Evolutionary conservation across 2,329 filamentous ascomycete genomes (phyloP).

Genomic region (Epichloe brachyelytri): DNA sequence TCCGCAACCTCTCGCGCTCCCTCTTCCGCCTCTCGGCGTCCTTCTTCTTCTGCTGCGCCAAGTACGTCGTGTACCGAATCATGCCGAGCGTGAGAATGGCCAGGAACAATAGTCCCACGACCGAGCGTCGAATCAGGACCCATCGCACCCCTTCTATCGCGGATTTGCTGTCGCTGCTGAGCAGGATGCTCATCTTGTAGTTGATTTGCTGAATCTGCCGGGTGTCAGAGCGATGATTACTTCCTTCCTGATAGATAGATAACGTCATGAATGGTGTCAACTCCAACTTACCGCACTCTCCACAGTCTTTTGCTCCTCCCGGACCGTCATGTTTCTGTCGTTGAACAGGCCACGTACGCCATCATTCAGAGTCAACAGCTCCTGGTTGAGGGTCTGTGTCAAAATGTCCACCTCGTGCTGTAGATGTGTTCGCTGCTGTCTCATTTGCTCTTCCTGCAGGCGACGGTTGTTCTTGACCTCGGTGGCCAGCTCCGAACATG

Average conservation of each 20-base stretch:
- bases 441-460: conserved; percentile 65
- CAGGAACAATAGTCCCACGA: conserved; percentile 54
- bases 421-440: conserved; percentile 70
- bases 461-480: conserved; percentile 72
- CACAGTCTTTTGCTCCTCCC: conserved; percentile 73
- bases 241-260: background rate
- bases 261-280: too few relatives aligned
- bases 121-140: conserved; percentile 57
- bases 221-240: background rate
- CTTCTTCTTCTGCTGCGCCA: conserved; percentile 35
- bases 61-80: conserved; percentile 47
- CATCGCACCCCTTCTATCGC: conserved; percentile 86
- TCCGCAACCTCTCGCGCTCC: conserved; percentile 29
- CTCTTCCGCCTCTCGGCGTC: conserved; percentile 30
- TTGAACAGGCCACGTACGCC: conserved; percentile 94
- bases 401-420: conserved; percentile 95
- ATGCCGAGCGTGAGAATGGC: conserved; percentile 46
- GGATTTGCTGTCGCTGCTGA: conserved; percentile 83
- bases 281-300: conserved; percentile 56
- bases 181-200: conserved; percentile 84
- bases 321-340: conserved; percentile 82
- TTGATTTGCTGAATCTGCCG: conserved; percentile 77
- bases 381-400: conserved; percentile 72
- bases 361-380: conserved; percentile 70
- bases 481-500: conserved; percentile 80